Evolutionary conservation across 352 stramenopile species (phyloP).

Genomic region (Phytopythium chamaehyphon): DNA sequence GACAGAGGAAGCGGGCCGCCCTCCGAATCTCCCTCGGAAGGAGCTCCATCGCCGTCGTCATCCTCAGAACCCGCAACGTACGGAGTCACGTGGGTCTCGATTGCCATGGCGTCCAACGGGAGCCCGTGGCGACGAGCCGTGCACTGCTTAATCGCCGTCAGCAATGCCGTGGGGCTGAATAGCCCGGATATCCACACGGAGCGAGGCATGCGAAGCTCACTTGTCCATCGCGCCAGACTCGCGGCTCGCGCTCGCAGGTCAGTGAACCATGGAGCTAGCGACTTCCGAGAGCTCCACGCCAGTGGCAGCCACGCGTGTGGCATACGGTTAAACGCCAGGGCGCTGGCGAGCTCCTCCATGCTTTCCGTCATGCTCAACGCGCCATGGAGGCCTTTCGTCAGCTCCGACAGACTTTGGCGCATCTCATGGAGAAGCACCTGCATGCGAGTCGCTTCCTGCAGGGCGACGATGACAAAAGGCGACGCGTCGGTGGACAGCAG

Average conservation of each 20-base stretch:
- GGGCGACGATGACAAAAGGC: slow-evolving; percentile 78
- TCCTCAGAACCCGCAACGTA: slow-evolving; percentile 20
- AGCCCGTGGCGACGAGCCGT: slow-evolving; percentile 83
- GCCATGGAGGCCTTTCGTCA: slow-evolving; percentile 80
- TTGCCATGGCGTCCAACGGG: slow-evolving; percentile 91
- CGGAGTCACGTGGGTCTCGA: slow-evolving; percentile 92
- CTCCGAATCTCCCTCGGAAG: neutral
- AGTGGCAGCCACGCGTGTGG: neutral
- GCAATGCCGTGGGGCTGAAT: slow-evolving; percentile 82
- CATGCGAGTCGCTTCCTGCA: slow-evolving; percentile 81
- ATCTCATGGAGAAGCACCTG: slow-evolving; percentile 61
- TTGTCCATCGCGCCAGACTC: slow-evolving; percentile 53
- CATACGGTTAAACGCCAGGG: neutral
- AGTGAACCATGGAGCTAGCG: slow-evolving; percentile 69
- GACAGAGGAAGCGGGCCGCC: slow-evolving; percentile 1
- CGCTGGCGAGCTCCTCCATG: slow-evolving; percentile 69
- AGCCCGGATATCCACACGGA: slow-evolving; percentile 81
- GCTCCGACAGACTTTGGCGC: slow-evolving; percentile 50
- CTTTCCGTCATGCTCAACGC: slow-evolving; percentile 86
- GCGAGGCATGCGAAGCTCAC: slow-evolving; percentile 64
- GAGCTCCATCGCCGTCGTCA: neutral
- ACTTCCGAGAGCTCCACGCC: slow-evolving; percentile 85
- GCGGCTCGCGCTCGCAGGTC: slow-evolving; percentile 69
- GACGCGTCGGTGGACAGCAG: slow-evolving; percentile 59
- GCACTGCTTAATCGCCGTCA: slow-evolving; percentile 82